Conservation (phyloP, 2,329 filamentous ascomycete genomes). For the Massarina eburnea region DNA sequence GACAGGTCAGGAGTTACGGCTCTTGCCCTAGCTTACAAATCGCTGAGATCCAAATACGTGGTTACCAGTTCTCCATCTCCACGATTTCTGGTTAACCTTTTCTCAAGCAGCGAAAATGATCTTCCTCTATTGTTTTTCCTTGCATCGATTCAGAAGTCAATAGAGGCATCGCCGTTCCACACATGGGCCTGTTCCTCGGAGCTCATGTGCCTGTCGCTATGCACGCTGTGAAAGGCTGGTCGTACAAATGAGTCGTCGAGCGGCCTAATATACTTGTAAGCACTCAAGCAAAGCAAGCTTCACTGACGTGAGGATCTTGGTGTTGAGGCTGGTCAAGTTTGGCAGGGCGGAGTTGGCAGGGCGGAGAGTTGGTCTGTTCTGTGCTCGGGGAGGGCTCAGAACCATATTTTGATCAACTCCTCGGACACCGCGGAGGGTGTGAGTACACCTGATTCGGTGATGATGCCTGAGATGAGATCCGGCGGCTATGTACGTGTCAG, state of each 20-base stretch:
- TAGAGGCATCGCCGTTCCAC: slow-evolving; percentile 8
- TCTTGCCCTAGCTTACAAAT: no score
- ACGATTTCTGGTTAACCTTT: no score
- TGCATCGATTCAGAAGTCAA: no score
- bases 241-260: slow-evolving; percentile 9
- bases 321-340: slow-evolving; percentile 6
- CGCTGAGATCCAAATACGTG: no score
- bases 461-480: slow-evolving; percentile 69
- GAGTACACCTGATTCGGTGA: slow-evolving; percentile 74
- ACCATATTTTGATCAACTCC: slow-evolving; percentile 67
- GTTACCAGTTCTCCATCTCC: no score
- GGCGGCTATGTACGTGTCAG: slow-evolving; percentile 56
- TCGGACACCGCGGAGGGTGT: slow-evolving; percentile 71
- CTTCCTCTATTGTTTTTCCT: no score
- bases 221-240: slow-evolving; percentile 7
- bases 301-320: not conserved
- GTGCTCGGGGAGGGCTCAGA: slow-evolving; percentile 30
- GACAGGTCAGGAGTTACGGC: no score
- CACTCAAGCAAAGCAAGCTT: not conserved
- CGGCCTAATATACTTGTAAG: slow-evolving; percentile 15
- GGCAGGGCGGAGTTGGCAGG: no score
- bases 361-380: not conserved
- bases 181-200: slow-evolving; percentile 14
- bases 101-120: no score
- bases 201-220: slow-evolving; percentile 11